phyloP scores from a whole-genome alignment of 495 filamentous ascomycete species.

The Staphylotrichum longicolle region DNA sequence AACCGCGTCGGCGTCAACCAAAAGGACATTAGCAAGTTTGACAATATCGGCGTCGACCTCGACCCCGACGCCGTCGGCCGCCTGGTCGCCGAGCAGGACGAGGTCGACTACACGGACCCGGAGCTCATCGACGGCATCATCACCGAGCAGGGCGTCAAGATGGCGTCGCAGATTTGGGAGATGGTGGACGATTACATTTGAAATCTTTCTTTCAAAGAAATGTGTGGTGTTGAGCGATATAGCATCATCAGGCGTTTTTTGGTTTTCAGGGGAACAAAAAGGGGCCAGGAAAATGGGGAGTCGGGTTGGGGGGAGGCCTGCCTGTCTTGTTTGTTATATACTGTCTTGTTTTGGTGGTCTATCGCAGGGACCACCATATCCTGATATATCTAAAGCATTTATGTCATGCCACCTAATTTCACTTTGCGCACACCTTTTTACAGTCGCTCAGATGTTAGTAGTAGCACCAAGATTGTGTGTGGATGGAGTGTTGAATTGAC shows the following conservation, averaged over 20 bases:
- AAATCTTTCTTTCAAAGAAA: background rate
- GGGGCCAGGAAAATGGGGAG: slow-evolving; percentile 1
- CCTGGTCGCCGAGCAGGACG: slow-evolving; percentile 35
- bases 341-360: too few species aligned
- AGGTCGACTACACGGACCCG: slow-evolving; percentile 79
- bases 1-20: slow-evolving; percentile 56
- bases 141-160: slow-evolving; percentile 46
- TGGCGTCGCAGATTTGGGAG: slow-evolving; percentile 38
- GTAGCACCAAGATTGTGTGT: too few species aligned
- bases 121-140: slow-evolving; percentile 30
- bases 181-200: slow-evolving; percentile 37
- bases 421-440: too few species aligned
- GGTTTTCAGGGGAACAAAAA: background rate
- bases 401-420: too few species aligned
- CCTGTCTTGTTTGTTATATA: too few species aligned
- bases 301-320: background rate
- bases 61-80: slow-evolving; percentile 11
- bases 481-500: too few species aligned
- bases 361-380: too few species aligned
- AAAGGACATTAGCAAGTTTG: slow-evolving; percentile 65
- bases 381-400: too few species aligned
- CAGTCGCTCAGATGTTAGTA: too few species aligned
- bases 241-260: slow-evolving; percentile 6
- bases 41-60: slow-evolving; percentile 47
- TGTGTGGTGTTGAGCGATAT: background rate